Evolutionary conservation across 2,329 filamentous ascomycete genomes (phyloP).

Genomic region (Fusarium staphyleae): DNA sequence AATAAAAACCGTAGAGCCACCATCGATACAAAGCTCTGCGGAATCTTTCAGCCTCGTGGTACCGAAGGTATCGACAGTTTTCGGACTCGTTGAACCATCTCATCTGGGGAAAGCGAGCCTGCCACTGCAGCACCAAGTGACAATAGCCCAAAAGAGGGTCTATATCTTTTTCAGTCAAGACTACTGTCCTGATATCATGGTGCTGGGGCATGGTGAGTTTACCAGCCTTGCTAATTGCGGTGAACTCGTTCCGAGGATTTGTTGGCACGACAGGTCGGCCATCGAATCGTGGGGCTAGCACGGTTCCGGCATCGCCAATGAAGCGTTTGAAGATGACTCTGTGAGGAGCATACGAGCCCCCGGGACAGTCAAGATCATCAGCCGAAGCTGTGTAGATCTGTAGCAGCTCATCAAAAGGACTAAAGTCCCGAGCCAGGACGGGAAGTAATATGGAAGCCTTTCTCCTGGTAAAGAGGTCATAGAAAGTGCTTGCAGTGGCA

Average conservation of each 20-base stretch:
- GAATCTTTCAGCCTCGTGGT: conserved; percentile 55
- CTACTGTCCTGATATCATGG: conserved; percentile 32
- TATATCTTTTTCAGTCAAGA: conserved; percentile 47
- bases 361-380: conserved; percentile 45
- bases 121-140: conserved; percentile 49
- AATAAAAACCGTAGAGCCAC: conserved; percentile 62
- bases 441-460: conserved; percentile 53
- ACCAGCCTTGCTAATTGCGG: conserved; percentile 31
- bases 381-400: conserved; percentile 54
- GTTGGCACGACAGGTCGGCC: conserved; percentile 6
- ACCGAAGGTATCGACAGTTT: conserved; percentile 53
- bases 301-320: conserved; percentile 43
- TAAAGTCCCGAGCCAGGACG: conserved; percentile 52
- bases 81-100: conserved; percentile 56
- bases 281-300: conserved; percentile 32
- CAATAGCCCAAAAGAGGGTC: conserved; percentile 46
- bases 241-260: conserved; percentile 27
- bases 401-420: conserved; percentile 55
- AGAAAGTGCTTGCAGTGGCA: conserved; percentile 48
- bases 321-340: conserved; percentile 50
- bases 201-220: conserved; percentile 15
- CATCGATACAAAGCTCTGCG: conserved; percentile 60
- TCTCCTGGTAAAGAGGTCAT: conserved; percentile 51
- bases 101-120: conserved; percentile 52
- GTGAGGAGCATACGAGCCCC: conserved; percentile 49